These are phyloP conservation scores for Primulina eburnea DNA, from an alignment of 257 asterid genomes.

Conservation along the genomic window DNA sequence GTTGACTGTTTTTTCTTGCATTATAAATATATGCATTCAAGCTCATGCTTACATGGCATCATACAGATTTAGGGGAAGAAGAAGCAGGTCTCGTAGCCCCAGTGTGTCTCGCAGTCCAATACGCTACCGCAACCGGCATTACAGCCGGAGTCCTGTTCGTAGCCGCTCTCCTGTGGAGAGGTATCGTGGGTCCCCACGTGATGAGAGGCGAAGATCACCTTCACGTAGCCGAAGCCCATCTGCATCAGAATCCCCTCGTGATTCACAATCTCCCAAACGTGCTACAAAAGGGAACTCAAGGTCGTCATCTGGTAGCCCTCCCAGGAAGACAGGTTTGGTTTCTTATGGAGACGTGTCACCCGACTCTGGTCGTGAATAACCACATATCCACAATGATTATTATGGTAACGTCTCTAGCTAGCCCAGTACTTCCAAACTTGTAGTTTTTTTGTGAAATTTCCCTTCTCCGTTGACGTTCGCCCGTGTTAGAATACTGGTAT, in stretches of 20 bases:
- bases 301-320: constrained; percentile 38
- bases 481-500: neutral
- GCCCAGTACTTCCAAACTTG: neutral
- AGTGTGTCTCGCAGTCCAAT: constrained; percentile 79
- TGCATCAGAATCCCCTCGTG: constrained; percentile 33
- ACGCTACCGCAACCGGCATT: constrained; percentile 71
- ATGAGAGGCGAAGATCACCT: constrained; percentile 48
- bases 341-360: constrained; percentile 50
- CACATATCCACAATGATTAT: neutral
- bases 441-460: neutral
- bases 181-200: constrained; percentile 52
- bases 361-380: constrained; percentile 35
- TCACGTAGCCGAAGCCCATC: constrained; percentile 56
- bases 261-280: constrained; percentile 36
- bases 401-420: neutral
- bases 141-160: constrained; percentile 56
- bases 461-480: neutral
- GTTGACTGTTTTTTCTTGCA: neutral
- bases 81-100: constrained; percentile 76
- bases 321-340: constrained; percentile 41
- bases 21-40: neutral
- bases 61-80: constrained; percentile 76
- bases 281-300: constrained; percentile 33
- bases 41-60: constrained; percentile 7
- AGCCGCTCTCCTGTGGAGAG: constrained; percentile 68